A percentile compares a stretch with the other conserved stretches of the same genome.
Evolutionary conservation across 2,329 filamentous ascomycete genomes (phyloP).

Genomic region (Teratosphaeria pseudoeucalypti): DNA sequence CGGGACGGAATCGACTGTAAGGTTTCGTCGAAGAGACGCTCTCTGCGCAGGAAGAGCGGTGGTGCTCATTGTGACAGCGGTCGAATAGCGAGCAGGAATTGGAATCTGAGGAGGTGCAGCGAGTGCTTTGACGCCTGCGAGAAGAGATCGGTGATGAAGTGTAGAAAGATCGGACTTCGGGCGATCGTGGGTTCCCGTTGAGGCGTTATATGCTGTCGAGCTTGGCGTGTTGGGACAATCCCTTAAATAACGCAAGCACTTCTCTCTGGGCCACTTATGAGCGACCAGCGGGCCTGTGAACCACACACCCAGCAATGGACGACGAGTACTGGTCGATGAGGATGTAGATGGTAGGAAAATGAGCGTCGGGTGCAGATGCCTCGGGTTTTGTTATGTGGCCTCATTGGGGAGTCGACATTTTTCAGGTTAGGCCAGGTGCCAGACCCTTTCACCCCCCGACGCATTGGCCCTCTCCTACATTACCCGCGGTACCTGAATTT

Average conservation of each 20-base stretch:
- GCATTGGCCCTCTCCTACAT: background rate
- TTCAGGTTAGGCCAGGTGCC: background rate
- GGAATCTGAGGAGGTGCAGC: background rate
- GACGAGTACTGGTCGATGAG: background rate
- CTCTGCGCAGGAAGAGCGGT: slow-evolving; percentile 40
- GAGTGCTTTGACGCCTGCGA: background rate
- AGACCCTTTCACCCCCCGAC: background rate
- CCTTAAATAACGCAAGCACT: background rate
- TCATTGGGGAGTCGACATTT: background rate
- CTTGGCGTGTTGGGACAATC: background rate
- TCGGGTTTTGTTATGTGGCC: background rate
- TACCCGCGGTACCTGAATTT: background rate
- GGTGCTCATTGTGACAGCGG: slow-evolving; percentile 33
- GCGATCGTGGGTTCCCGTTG: background rate
- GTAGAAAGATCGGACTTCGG: background rate
- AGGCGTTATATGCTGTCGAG: background rate
- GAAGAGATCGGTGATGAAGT: background rate
- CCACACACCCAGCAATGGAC: background rate
- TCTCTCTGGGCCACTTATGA: background rate
- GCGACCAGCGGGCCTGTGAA: background rate
- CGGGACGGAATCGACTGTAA: slow-evolving; percentile 41
- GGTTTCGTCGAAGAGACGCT: slow-evolving; percentile 32
- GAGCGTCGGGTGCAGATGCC: background rate
- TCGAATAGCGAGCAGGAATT: background rate
- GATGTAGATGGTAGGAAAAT: background rate